Conservation (phyloP, 805 yeast genomes). For the Wickerhamomyces bovis region DNA sequence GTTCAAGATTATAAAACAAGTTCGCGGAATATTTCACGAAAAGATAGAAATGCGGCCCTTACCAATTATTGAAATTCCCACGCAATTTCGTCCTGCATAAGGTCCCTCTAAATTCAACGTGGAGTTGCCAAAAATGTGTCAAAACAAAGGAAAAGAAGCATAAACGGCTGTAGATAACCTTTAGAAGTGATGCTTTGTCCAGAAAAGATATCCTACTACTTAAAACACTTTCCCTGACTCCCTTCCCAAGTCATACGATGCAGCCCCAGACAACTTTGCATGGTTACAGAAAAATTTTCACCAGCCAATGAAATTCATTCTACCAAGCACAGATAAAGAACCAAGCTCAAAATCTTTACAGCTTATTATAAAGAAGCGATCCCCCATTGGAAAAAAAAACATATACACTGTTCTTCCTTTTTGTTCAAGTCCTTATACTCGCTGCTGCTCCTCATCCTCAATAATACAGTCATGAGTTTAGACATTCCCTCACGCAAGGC, state of each 20-base stretch:
- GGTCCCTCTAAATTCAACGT: not conserved
- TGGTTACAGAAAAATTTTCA: not conserved
- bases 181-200: not conserved
- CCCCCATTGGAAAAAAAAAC: not conserved
- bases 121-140: not conserved
- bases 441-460: no score
- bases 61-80: slow-evolving; percentile 4
- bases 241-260: not conserved
- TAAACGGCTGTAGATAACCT: not conserved
- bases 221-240: no score
- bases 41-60: not conserved
- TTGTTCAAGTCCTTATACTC: no score
- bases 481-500: not conserved
- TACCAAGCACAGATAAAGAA: not conserved
- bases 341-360: not conserved
- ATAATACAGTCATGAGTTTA: not conserved
- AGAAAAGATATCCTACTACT: not conserved
- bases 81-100: slow-evolving; percentile 6
- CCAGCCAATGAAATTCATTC: not conserved
- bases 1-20: not conserved
- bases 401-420: no score
- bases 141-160: not conserved
- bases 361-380: not conserved
- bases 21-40: not conserved
- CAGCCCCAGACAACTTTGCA: not conserved